Percentiles rank a stretch among this genome's conserved stretches.
Conservation (phyloP, 2,329 filamentous ascomycete species). For the Passalora sequoiae region DNA sequence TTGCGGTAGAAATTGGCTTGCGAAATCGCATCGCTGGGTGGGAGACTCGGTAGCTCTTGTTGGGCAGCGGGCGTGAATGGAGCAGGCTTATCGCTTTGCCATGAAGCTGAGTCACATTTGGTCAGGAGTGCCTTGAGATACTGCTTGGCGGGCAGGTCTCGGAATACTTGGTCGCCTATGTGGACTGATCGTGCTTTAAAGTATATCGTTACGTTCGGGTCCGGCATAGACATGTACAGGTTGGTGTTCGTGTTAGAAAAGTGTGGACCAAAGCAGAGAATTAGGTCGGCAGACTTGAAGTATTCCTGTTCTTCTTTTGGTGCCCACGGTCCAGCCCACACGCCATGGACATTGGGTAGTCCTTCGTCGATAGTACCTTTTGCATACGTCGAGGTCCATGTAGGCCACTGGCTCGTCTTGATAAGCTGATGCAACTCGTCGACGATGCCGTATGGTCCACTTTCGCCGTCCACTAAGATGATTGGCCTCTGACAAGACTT, state of each 20-base stretch:
- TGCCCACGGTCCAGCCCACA: constrained; percentile 41
- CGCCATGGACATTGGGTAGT: constrained; percentile 59
- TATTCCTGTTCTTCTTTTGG: constrained; percentile 7
- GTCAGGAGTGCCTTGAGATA: constrained; percentile 30
- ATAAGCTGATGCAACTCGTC: constrained; percentile 43
- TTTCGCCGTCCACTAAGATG: constrained; percentile 69
- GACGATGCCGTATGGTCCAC: constrained; percentile 38
- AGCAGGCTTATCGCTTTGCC: background rate
- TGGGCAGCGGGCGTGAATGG: background rate
- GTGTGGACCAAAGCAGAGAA: constrained; percentile 10
- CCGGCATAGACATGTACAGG: constrained; percentile 36
- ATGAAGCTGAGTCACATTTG: constrained; percentile 43
- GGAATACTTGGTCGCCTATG: constrained; percentile 31
- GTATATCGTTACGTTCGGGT: constrained; percentile 30
- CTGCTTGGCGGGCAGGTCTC: constrained; percentile 26
- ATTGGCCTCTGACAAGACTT: constrained; percentile 68
- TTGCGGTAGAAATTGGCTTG: constrained; percentile 33
- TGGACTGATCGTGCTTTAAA: constrained; percentile 33
- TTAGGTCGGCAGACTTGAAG: constrained; percentile 5
- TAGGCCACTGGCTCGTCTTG: constrained; percentile 43
- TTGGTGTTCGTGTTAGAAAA: constrained; percentile 27
- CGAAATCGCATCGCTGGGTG: constrained; percentile 16
- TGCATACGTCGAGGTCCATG: constrained; percentile 45
- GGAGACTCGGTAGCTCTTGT: background rate
- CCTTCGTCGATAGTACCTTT: constrained; percentile 78